Evolutionary conservation across 768 basidiomycete species (phyloP).

Genomic region (Tricholoma hemisulphureum): DNA sequence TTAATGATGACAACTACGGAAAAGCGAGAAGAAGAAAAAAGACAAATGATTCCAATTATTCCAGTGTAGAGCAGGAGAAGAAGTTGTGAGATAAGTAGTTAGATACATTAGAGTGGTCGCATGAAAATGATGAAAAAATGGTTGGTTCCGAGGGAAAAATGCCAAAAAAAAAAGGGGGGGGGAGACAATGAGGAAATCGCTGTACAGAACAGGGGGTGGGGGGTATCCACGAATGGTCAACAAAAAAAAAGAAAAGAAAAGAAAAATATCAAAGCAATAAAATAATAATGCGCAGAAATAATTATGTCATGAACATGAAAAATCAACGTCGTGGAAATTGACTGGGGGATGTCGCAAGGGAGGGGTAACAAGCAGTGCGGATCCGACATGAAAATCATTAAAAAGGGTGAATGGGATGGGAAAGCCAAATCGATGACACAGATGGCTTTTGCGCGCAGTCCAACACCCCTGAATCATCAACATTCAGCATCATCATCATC

Average conservation of each 20-base stretch:
- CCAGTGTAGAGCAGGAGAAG: neutral
- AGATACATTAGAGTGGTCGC: conserved; percentile 8
- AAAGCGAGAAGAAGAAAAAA: neutral
- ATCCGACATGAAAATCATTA: neutral
- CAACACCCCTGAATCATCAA: too few species aligned
- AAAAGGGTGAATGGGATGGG: conserved; percentile 1
- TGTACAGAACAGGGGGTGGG: too few species aligned
- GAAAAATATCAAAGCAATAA: neutral
- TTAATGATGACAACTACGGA: neutral
- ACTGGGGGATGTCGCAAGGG: conserved; percentile 1
- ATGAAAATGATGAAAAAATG: conserved; percentile 6
- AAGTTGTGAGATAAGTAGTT: neutral
- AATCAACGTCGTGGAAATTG: neutral
- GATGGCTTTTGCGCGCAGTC: neutral
- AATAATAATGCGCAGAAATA: neutral
- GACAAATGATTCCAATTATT: conserved; percentile 2
- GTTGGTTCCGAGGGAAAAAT: conserved; percentile 24
- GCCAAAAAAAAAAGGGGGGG: too few species aligned
- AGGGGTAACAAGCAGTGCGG: neutral
- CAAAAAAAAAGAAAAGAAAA: neutral
- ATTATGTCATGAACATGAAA: conserved; percentile 1
- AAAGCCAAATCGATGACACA: conserved; percentile 10
- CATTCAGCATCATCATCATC: too few species aligned
- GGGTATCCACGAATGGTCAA: too few species aligned
- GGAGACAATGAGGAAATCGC: too few species aligned